A percentile compares a stretch with the other conserved stretches of the same genome.
Evolutionary conservation across 768 basidiomycete genomes (phyloP).

Genomic region (Tylopilus plumbeoviolaceoides): DNA sequence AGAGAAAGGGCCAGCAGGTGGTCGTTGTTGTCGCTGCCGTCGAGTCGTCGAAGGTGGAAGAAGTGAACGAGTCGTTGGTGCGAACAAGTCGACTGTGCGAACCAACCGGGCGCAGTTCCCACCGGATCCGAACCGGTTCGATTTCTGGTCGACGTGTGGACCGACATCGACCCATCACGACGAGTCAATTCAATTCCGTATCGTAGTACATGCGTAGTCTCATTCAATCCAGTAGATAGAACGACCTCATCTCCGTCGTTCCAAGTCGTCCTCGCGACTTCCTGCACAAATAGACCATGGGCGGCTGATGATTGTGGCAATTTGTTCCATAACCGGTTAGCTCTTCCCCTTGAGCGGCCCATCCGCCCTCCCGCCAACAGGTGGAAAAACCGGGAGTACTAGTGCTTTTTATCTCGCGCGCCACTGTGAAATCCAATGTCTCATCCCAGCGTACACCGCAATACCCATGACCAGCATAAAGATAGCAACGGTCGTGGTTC

Average conservation of each 20-base stretch:
- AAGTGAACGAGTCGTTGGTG: conserved; percentile 6
- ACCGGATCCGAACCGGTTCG: conserved; percentile 27
- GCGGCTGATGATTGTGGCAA: conserved; percentile 3
- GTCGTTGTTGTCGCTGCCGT: conserved; percentile 14
- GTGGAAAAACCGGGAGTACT: not conserved
- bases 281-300: not conserved
- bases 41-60: conserved; percentile 6
- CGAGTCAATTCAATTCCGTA: not conserved
- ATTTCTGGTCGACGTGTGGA: not conserved
- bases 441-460: conserved; percentile 41
- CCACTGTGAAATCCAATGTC: conserved; percentile 35
- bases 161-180: not conserved
- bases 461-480: conserved; percentile 38
- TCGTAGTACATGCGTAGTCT: too few relatives aligned
- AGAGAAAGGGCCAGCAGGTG: conserved; percentile 9
- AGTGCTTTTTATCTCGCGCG: not conserved
- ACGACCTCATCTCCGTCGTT: conserved; percentile 9
- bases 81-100: conserved; percentile 17
- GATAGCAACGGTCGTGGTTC: conserved; percentile 42
- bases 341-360: not conserved
- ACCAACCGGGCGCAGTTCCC: conserved; percentile 22
- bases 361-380: not conserved
- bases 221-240: too few relatives aligned
- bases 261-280: not conserved
- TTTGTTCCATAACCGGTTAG: conserved; percentile 5